Percentiles rank a stretch among this genome's conserved stretches.
Evolutionary conservation across 129 eudicot genomes (phyloP).

Genomic region (Artemisia annua): DNA sequence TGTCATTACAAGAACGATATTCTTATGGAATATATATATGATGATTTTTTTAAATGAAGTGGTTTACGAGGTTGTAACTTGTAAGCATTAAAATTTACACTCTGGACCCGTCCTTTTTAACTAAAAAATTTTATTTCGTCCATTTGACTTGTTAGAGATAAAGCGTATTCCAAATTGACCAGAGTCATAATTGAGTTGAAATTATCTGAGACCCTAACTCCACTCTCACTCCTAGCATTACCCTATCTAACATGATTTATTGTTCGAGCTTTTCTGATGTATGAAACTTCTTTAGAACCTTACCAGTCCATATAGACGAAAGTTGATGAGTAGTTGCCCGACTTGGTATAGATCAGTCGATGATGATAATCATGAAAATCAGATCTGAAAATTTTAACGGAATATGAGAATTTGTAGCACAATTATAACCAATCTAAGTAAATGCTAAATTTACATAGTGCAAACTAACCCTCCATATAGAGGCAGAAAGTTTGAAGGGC

Average conservation of each 20-base stretch:
- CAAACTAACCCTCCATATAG: slow-evolving; percentile 91
- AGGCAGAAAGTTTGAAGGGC: slow-evolving; percentile 92
- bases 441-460: neutral
- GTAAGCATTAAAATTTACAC: neutral
- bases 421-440: neutral
- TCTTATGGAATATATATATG: neutral
- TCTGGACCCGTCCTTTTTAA: neutral
- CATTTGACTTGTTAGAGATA: neutral
- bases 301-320: slow-evolving; percentile 99
- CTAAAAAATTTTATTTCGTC: neutral
- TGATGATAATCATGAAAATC: slow-evolving; percentile 99
- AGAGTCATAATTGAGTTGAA: too few relatives aligned
- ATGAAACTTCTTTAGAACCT: slow-evolving; percentile 15
- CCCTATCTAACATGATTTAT: neutral
- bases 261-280: neutral
- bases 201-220: too few relatives aligned
- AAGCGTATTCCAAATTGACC: too few relatives aligned
- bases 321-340: slow-evolving; percentile 96
- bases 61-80: neutral
- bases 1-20: neutral
- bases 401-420: neutral
- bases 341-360: slow-evolving; percentile 93
- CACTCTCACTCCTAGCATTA: too few relatives aligned
- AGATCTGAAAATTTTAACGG: slow-evolving; percentile 44
- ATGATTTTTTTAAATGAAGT: neutral